phyloP scores from a whole-genome alignment of 441 rosid genomes.

The Syzygium syzygioides region DNA sequence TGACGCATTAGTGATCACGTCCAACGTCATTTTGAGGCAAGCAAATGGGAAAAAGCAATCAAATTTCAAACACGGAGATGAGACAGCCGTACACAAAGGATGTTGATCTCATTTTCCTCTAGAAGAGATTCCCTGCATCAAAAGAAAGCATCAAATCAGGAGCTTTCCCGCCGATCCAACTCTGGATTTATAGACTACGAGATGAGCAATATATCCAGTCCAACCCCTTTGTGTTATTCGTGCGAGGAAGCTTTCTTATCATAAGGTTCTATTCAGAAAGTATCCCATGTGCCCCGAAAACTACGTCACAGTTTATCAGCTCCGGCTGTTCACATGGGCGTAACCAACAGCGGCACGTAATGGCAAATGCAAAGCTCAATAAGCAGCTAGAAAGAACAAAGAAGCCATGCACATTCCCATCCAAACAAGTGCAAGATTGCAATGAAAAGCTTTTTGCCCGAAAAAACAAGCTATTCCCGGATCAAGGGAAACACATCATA shows the following conservation, averaged over 20 bases:
- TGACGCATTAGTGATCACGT: conserved; percentile 22
- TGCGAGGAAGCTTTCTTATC: neutral
- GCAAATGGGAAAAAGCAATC: conserved; percentile 4
- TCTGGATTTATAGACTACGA: neutral
- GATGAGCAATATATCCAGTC: neutral
- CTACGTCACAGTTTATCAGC: neutral
- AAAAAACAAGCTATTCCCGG: neutral
- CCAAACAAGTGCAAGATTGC: neutral
- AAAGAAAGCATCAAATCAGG: neutral
- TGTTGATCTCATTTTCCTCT: neutral
- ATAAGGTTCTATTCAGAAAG: neutral
- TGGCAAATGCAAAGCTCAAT: neutral
- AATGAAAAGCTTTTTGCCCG: neutral
- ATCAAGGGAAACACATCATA: neutral
- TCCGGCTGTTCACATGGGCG: neutral
- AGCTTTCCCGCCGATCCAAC: neutral
- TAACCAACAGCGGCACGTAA: neutral
- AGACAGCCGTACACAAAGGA: neutral
- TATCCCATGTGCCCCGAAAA: neutral
- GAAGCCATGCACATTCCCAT: neutral
- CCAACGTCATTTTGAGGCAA: conserved; percentile 32
- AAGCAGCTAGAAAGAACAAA: neutral
- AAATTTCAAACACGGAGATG: neutral
- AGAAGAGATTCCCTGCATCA: neutral
- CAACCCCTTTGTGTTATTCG: neutral